Evolutionary conservation across 1,284 basidiomycete species (phyloP).

Genomic region (Naganishia albida): DNA sequence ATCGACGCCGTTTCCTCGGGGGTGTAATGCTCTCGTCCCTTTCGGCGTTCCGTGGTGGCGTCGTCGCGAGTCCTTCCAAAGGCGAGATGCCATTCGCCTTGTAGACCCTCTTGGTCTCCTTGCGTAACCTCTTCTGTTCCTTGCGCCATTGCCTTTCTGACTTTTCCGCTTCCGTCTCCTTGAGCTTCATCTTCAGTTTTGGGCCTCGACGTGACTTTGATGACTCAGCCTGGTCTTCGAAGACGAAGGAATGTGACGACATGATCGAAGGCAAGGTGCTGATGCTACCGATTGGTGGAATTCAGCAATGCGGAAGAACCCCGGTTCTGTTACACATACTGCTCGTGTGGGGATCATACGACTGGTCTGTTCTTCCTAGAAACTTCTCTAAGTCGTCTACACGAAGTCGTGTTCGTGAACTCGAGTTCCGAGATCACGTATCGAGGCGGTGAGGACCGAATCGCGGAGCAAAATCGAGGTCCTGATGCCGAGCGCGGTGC

Average conservation of each 20-base stretch:
- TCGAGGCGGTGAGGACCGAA: too few species aligned
- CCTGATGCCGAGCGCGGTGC: neutral
- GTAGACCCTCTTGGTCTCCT: conserved; percentile 29
- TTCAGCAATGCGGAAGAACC: too few species aligned
- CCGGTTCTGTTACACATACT: too few species aligned
- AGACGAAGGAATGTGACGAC: conserved; percentile 15
- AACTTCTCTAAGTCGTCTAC: too few species aligned
- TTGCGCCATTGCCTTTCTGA: conserved; percentile 28
- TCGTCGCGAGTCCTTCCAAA: conserved; percentile 22
- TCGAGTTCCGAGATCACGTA: too few species aligned
- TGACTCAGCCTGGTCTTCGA: conserved; percentile 12
- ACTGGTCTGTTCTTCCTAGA: too few species aligned
- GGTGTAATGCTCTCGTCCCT: conserved; percentile 33
- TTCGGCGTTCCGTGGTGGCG: conserved; percentile 17
- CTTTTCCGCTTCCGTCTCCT: conserved; percentile 27
- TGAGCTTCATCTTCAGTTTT: conserved; percentile 34
- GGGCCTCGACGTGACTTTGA: conserved; percentile 8
- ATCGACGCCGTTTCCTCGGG: conserved; percentile 29
- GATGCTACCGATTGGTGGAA: too few species aligned
- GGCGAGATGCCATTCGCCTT: conserved; percentile 32
- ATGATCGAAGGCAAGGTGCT: too few species aligned
- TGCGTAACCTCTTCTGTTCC: conserved; percentile 31
- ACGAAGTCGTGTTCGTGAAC: too few species aligned
- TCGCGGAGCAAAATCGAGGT: too few species aligned
- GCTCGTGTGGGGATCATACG: too few species aligned